phyloP scores from a whole-genome alignment of 768 basidiomycete genomes.

The Tricholomella constricta region DNA sequence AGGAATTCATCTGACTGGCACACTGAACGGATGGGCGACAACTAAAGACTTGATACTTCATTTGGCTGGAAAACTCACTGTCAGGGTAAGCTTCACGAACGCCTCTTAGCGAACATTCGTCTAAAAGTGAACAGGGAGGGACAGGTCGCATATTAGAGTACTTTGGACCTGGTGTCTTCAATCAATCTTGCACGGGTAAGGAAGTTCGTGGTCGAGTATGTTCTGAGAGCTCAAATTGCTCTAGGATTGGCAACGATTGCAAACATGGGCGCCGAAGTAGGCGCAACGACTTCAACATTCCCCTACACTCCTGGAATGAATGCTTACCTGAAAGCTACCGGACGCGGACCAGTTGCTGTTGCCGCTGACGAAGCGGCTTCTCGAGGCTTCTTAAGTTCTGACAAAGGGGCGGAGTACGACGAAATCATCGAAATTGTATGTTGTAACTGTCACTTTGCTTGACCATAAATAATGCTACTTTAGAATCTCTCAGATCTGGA shows the following conservation, averaged over 20 bases:
- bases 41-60: slow-evolving; percentile 96
- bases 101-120: not conserved
- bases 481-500: slow-evolving; percentile 89
- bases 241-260: slow-evolving; percentile 90
- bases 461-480: not conserved
- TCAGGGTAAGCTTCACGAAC: slow-evolving; percentile 60
- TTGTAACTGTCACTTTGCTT: slow-evolving; percentile 24
- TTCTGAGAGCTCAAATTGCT: not conserved
- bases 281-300: slow-evolving; percentile 98
- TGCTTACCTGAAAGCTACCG: slow-evolving; percentile 86
- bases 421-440: slow-evolving; percentile 89
- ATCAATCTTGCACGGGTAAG: slow-evolving; percentile 90
- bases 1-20: slow-evolving; percentile 89
- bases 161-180: slow-evolving; percentile 88
- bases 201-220: not conserved
- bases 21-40: slow-evolving; percentile 88
- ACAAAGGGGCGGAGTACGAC: slow-evolving; percentile 90
- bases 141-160: slow-evolving; percentile 97
- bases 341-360: slow-evolving; percentile 79
- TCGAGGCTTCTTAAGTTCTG: slow-evolving; percentile 77
- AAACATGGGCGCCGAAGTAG: slow-evolving; percentile 99
- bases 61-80: slow-evolving; percentile 91
- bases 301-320: slow-evolving; percentile 93
- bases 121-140: slow-evolving; percentile 65
- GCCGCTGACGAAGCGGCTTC: slow-evolving; percentile 85